Evolutionary conservation across 2,329 filamentous ascomycete genomes (phyloP).

Genomic region (Arthrobotrys pseudoclavata): DNA sequence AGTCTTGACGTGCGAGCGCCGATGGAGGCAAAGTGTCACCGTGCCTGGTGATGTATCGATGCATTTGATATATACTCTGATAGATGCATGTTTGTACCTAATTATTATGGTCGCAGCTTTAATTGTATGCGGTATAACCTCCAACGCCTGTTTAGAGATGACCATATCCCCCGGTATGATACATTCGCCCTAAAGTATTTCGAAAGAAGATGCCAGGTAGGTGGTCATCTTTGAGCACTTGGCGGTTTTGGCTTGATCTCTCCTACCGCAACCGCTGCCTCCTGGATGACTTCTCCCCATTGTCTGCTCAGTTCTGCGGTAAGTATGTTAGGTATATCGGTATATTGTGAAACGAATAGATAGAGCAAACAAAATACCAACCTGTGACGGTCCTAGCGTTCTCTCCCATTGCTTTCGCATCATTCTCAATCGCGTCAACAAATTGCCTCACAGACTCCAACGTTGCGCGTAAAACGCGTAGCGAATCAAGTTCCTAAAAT

Average conservation of each 20-base stretch:
- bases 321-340: background rate
- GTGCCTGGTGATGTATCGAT: background rate
- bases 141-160: background rate
- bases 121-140: constrained; percentile 1
- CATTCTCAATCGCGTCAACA: constrained; percentile 61
- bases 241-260: constrained; percentile 50
- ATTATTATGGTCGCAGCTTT: background rate
- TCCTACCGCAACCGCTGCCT: constrained; percentile 46
- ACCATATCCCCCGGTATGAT: background rate
- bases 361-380: constrained; percentile 28
- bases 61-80: constrained; percentile 9
- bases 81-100: constrained; percentile 12
- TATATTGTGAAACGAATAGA: background rate
- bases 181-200: background rate
- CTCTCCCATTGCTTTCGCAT: constrained; percentile 58
- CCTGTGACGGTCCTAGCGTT: constrained; percentile 62
- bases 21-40: background rate
- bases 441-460: constrained; percentile 63
- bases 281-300: constrained; percentile 48
- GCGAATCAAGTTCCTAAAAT: constrained; percentile 62
- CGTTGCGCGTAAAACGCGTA: constrained; percentile 63
- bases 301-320: constrained; percentile 44
- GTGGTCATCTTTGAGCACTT: constrained; percentile 6
- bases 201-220: background rate
- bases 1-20: background rate